These are phyloP conservation scores for Neurospora africana DNA, from an alignment of 495 filamentous ascomycete species.

Conservation along the genomic window DNA sequence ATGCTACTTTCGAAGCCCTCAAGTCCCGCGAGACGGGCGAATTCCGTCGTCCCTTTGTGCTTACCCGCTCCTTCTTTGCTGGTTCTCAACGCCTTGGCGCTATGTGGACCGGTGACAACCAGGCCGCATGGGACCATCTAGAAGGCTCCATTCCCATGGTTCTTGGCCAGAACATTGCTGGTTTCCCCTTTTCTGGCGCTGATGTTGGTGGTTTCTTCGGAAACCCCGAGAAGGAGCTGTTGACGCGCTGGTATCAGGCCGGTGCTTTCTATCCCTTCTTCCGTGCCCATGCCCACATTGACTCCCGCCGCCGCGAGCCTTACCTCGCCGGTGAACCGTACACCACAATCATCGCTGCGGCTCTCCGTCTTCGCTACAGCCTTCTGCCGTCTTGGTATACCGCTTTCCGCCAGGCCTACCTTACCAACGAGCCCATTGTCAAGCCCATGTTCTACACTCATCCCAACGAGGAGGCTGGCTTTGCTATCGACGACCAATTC, in stretches of 20 bases:
- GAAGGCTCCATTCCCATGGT: conserved; percentile 82
- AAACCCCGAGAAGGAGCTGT: conserved; percentile 82
- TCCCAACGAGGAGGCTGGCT: conserved; percentile 75
- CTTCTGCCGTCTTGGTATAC: conserved; percentile 95
- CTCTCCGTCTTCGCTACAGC: conserved; percentile 78
- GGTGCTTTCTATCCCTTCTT: conserved; percentile 98
- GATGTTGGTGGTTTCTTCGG: conserved; percentile 98
- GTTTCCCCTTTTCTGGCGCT: conserved; percentile 88
- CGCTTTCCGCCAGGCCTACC: conserved; percentile 79
- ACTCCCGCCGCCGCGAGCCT: conserved; percentile 86
- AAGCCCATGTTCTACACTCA: conserved; percentile 86
- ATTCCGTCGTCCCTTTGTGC: conserved; percentile 68
- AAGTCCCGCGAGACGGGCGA: conserved; percentile 72
- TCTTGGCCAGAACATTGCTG: conserved; percentile 79
- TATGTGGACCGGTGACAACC: conserved; percentile 99
- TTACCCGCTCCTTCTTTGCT: conserved; percentile 85
- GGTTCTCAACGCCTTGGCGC: conserved; percentile 82
- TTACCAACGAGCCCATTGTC: conserved; percentile 76
- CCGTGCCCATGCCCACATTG: conserved; percentile 95
- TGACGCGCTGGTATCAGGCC: conserved; percentile 91
- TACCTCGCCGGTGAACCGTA: conserved; percentile 82
- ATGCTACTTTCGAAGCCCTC: conserved; percentile 80
- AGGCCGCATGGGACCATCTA: conserved; percentile 86
- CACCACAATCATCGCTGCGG: conserved; percentile 72
- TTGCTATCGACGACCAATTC: conserved; percentile 84